phyloP scores from a whole-genome alignment of 2,329 filamentous ascomycete genomes.

The Colletotrichum salicis region DNA sequence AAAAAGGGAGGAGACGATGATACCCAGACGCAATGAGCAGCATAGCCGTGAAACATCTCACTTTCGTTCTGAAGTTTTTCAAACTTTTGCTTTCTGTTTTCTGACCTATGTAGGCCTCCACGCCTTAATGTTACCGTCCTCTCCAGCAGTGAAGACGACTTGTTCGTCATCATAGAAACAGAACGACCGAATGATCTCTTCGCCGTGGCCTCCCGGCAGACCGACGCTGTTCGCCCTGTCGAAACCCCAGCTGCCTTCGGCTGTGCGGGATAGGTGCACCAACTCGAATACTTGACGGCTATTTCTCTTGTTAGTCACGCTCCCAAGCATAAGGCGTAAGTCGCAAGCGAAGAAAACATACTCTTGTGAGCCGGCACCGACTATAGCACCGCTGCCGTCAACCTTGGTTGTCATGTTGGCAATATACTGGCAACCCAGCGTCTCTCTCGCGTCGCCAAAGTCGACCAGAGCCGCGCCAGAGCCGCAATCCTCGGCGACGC shows the following conservation, averaged over 20 bases:
- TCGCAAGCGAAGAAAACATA: slow-evolving; percentile 49
- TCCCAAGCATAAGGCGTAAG: neutral
- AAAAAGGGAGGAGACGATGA: slow-evolving; percentile 10
- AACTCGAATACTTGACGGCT: slow-evolving; percentile 69
- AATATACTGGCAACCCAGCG: slow-evolving; percentile 78
- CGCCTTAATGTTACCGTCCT: slow-evolving; percentile 67
- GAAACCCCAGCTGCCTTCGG: slow-evolving; percentile 61
- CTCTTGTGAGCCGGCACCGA: slow-evolving; percentile 76
- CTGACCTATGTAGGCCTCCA: slow-evolving; percentile 53
- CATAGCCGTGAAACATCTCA: neutral
- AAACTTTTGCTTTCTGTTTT: neutral
- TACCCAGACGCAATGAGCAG: slow-evolving; percentile 24
- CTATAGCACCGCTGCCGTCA: slow-evolving; percentile 66
- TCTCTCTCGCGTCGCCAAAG: slow-evolving; percentile 76
- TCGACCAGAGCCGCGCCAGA: slow-evolving; percentile 65
- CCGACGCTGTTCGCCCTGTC: slow-evolving; percentile 66
- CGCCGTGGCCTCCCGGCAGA: slow-evolving; percentile 71
- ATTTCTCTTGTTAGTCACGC: slow-evolving; percentile 17
- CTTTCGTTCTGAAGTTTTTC: neutral
- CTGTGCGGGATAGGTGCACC: slow-evolving; percentile 65
- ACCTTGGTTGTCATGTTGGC: slow-evolving; percentile 72
- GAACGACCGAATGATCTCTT: slow-evolving; percentile 72
- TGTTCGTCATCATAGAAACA: slow-evolving; percentile 71
- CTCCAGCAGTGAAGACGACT: slow-evolving; percentile 67
- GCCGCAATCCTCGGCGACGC: slow-evolving; percentile 71